These are phyloP conservation scores for Backusella circina DNA, from an alignment of 192 early-diverging fungal species.

Conservation along the genomic window DNA sequence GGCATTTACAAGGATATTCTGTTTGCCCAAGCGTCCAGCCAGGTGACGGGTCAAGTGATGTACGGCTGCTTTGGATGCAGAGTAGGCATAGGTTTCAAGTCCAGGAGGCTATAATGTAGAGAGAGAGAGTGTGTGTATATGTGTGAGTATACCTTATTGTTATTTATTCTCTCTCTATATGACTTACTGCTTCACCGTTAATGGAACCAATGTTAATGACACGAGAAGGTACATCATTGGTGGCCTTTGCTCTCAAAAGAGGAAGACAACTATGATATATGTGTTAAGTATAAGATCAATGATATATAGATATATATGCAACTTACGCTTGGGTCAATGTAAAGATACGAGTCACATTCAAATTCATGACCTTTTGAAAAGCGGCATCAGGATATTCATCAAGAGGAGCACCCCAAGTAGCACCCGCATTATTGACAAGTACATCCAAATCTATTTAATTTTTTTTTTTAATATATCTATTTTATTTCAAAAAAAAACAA, in stretches of 20 bases:
- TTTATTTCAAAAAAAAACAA: too few species aligned
- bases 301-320: neutral
- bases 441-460: conserved; percentile 75
- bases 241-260: conserved; percentile 56
- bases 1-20: conserved; percentile 60
- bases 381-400: conserved; percentile 57
- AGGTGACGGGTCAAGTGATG: conserved; percentile 69
- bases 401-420: conserved; percentile 45
- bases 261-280: conserved; percentile 51
- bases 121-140: too few species aligned
- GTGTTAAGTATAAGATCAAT: neutral
- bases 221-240: conserved; percentile 52
- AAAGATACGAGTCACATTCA: conserved; percentile 84
- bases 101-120: too few species aligned
- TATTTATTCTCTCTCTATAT: neutral
- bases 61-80: conserved; percentile 76
- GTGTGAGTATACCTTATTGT: too few species aligned
- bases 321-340: conserved; percentile 64
- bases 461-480: too few species aligned
- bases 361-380: conserved; percentile 76
- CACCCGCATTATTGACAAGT: conserved; percentile 84
- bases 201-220: conserved; percentile 86
- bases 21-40: conserved; percentile 54
- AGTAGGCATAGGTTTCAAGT: conserved; percentile 65
- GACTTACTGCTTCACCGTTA: conserved; percentile 38